Percentiles rank a stretch among this genome's conserved stretches.
Conservation (phyloP, 495 filamentous ascomycete species). For the Penicillium lividum region DNA sequence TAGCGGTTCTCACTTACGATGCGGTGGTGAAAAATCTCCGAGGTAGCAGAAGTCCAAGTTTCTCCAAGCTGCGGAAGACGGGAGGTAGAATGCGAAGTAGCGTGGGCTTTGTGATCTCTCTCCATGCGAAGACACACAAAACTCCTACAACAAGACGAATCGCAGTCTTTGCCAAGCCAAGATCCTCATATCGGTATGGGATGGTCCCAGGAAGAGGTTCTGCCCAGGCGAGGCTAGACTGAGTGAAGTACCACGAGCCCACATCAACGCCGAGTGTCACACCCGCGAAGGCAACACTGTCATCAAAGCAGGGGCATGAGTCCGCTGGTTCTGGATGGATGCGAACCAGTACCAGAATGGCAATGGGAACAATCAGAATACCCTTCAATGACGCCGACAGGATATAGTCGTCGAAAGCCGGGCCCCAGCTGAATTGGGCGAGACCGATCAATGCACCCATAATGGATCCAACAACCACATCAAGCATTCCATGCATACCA, state of each 20-base stretch:
- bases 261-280: slow-evolving; percentile 80
- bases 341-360: slow-evolving; percentile 74
- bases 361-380: slow-evolving; percentile 58
- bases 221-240: slow-evolving; percentile 55
- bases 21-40: slow-evolving; percentile 88
- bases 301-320: slow-evolving; percentile 96
- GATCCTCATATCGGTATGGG: slow-evolving; percentile 60
- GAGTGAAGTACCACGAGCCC: slow-evolving; percentile 77
- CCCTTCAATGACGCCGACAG: slow-evolving; percentile 47
- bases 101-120: slow-evolving; percentile 80
- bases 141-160: slow-evolving; percentile 77
- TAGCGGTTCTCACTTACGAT: slow-evolving; percentile 54
- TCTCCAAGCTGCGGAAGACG: slow-evolving; percentile 82
- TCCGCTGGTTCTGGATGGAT: slow-evolving; percentile 96
- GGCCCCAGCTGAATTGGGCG: slow-evolving; percentile 70
- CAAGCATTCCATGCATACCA: slow-evolving; percentile 97
- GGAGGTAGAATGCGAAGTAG: slow-evolving; percentile 78
- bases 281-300: slow-evolving; percentile 89
- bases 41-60: slow-evolving; percentile 72
- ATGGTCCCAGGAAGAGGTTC: slow-evolving; percentile 60
- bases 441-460: slow-evolving; percentile 70
- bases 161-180: slow-evolving; percentile 62
- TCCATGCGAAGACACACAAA: slow-evolving; percentile 81
- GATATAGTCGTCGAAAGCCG: slow-evolving; percentile 66
- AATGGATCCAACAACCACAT: slow-evolving; percentile 75